Percentiles rank a stretch among this genome's conserved stretches.
phyloP scores from a whole-genome alignment of 2,329 filamentous ascomycete genomes.

The Penicillium hordei region DNA sequence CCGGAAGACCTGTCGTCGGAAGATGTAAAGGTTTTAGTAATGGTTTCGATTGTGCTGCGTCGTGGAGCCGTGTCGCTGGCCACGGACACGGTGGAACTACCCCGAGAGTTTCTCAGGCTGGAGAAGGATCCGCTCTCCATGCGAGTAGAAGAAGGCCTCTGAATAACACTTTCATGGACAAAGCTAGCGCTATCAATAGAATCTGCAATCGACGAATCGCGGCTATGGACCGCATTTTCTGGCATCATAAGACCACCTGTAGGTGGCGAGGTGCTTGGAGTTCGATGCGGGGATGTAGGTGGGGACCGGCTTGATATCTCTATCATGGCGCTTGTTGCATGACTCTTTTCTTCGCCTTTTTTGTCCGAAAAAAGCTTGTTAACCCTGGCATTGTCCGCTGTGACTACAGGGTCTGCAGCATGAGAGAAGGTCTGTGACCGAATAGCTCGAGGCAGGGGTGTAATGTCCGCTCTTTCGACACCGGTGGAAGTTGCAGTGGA shows the following conservation, averaged over 20 bases:
- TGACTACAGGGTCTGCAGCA: constrained; percentile 64
- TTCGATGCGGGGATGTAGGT: constrained; percentile 53
- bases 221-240: constrained; percentile 39
- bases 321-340: constrained; percentile 66
- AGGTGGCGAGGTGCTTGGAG: constrained; percentile 48
- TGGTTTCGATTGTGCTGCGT: constrained; percentile 33
- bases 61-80: constrained; percentile 30
- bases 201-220: constrained; percentile 54
- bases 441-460: constrained; percentile 55
- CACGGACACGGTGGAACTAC: constrained; percentile 28
- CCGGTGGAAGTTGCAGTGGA: constrained; percentile 30
- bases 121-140: constrained; percentile 25
- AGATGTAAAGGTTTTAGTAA: constrained; percentile 29
- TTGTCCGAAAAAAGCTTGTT: constrained; percentile 61
- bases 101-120: constrained; percentile 22
- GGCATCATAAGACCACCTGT: constrained; percentile 37
- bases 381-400: constrained; percentile 65
- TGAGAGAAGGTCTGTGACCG: constrained; percentile 63
- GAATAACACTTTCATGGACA: constrained; percentile 23
- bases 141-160: constrained; percentile 32
- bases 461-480: constrained; percentile 36
- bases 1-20: constrained; percentile 41
- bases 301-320: constrained; percentile 64
- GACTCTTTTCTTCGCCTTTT: constrained; percentile 57
- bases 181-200: constrained; percentile 36